Percentiles rank a stretch among this genome's conserved stretches.
Conservation (phyloP, 352 stramenopile species). For the Phytopythium chamaehyphon region DNA sequence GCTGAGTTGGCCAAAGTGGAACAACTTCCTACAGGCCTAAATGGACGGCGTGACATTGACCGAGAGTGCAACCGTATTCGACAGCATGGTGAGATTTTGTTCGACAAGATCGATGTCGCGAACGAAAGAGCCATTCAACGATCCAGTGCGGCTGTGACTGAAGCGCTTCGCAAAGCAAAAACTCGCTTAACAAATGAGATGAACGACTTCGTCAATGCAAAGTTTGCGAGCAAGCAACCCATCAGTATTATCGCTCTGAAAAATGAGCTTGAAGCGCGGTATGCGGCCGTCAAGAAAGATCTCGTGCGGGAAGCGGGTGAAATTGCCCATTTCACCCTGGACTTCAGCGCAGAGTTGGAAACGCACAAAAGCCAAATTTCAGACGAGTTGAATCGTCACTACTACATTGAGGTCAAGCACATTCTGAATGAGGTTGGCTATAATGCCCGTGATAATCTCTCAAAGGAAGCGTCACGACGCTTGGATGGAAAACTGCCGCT, state of each 20-base stretch:
- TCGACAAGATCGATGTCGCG: slow-evolving; percentile 66
- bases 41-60: slow-evolving; percentile 42
- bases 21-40: slow-evolving; percentile 39
- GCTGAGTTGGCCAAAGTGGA: slow-evolving; percentile 45
- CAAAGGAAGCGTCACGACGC: slow-evolving; percentile 50
- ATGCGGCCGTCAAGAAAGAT: slow-evolving; percentile 20
- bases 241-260: slow-evolving; percentile 58
- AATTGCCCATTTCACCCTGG: slow-evolving; percentile 19
- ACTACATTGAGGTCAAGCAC: slow-evolving; percentile 74
- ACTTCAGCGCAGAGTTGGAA: slow-evolving; percentile 53
- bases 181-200: slow-evolving; percentile 55
- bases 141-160: slow-evolving; percentile 39
- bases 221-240: slow-evolving; percentile 39
- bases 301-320: slow-evolving; percentile 22
- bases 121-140: slow-evolving; percentile 75
- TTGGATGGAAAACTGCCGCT: slow-evolving; percentile 70
- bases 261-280: slow-evolving; percentile 38
- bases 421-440: slow-evolving; percentile 70
- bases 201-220: slow-evolving; percentile 55
- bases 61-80: slow-evolving; percentile 50
- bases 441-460: slow-evolving; percentile 53
- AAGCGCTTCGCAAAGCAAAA: slow-evolving; percentile 53
- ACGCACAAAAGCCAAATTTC: slow-evolving; percentile 57
- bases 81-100: slow-evolving; percentile 58
- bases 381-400: slow-evolving; percentile 67